Conservation (phyloP, 2,329 filamentous ascomycete genomes). For the Emmonsia crescens region DNA sequence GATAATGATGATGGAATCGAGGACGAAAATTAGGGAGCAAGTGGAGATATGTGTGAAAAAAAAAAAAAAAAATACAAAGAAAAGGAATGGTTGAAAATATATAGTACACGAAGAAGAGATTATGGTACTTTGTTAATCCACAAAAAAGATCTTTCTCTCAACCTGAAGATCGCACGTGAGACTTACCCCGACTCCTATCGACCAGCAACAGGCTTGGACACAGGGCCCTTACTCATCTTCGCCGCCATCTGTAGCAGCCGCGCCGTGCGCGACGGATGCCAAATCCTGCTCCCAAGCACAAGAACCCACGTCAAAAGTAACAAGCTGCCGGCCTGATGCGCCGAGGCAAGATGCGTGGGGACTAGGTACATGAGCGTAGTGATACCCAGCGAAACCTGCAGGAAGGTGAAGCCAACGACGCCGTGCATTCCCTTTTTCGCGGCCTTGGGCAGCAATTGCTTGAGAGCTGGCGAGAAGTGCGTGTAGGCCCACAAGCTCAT, state of each 20-base stretch:
- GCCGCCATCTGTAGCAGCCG: conserved; percentile 43
- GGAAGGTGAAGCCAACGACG: conserved; percentile 66
- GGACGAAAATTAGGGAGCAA: neutral
- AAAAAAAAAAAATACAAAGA: conserved; percentile 17
- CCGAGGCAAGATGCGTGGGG: conserved; percentile 73
- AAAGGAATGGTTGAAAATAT: conserved; percentile 12
- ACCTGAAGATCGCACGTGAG: neutral
- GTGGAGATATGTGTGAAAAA: conserved; percentile 8
- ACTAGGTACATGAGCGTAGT: conserved; percentile 89
- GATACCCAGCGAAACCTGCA: conserved; percentile 83
- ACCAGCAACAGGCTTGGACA: neutral
- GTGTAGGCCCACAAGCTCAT: conserved; percentile 72
- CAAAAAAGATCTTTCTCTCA: neutral
- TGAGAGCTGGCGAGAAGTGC: conserved; percentile 55
- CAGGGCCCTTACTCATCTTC: conserved; percentile 22
- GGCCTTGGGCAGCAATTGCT: conserved; percentile 43
- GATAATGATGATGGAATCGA: neutral
- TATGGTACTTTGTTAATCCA: neutral
- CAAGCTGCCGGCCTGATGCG: conserved; percentile 84
- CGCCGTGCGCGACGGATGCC: conserved; percentile 57
- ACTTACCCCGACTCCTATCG: neutral
- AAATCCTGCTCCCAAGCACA: conserved; percentile 66
- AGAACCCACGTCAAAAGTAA: conserved; percentile 73
- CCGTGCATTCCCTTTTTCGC: conserved; percentile 63
- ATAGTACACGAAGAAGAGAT: conserved; percentile 7